A percentile compares a stretch with the other conserved stretches of the same genome.
phyloP scores from a whole-genome alignment of 2,329 filamentous ascomycete species.

The Chrysoporthe cubensis region DNA sequence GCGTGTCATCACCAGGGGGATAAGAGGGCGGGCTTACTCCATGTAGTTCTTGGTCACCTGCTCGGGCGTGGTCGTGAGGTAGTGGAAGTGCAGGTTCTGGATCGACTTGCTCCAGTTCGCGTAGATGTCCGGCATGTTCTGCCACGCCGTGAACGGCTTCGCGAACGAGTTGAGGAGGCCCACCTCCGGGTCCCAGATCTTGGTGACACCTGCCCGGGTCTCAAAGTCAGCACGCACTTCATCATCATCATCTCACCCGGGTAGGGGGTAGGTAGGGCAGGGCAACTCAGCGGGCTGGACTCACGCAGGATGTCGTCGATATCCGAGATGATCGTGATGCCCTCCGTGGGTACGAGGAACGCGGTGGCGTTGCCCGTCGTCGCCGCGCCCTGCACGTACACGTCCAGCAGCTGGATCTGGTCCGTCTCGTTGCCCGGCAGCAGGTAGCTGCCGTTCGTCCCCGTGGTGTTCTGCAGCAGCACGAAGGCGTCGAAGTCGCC shows the following conservation, averaged over 20 bases:
- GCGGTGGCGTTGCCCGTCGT: slow-evolving; percentile 73
- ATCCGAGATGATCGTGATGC: slow-evolving; percentile 75
- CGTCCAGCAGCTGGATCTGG: slow-evolving; percentile 68
- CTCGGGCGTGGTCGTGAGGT: slow-evolving; percentile 79
- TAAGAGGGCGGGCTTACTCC: slow-evolving; percentile 47
- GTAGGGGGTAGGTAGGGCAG: too few relatives aligned
- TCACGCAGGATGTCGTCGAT: slow-evolving; percentile 78
- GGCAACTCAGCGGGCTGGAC: neutral
- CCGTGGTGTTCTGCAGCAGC: slow-evolving; percentile 61
- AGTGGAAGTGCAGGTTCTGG: slow-evolving; percentile 76
- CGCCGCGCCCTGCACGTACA: slow-evolving; percentile 65
- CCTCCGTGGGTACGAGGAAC: slow-evolving; percentile 72
- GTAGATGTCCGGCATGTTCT: slow-evolving; percentile 81
- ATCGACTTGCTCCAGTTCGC: slow-evolving; percentile 73
- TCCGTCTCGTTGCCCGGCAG: slow-evolving; percentile 66
- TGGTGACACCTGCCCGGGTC: slow-evolving; percentile 56
- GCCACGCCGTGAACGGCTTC: slow-evolving; percentile 69
- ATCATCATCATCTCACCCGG: too few relatives aligned
- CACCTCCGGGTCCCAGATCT: slow-evolving; percentile 76
- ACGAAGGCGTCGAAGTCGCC: slow-evolving; percentile 78
- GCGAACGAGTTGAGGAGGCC: slow-evolving; percentile 79
- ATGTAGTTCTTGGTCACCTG: slow-evolving; percentile 79
- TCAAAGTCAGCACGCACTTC: too few relatives aligned
- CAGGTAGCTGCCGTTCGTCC: slow-evolving; percentile 52
- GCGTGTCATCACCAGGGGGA: neutral